A percentile compares a stretch with the other conserved stretches of the same genome.
Evolutionary conservation across 257 asterid species (phyloP).

Genomic region (Apocynum venetum): DNA sequence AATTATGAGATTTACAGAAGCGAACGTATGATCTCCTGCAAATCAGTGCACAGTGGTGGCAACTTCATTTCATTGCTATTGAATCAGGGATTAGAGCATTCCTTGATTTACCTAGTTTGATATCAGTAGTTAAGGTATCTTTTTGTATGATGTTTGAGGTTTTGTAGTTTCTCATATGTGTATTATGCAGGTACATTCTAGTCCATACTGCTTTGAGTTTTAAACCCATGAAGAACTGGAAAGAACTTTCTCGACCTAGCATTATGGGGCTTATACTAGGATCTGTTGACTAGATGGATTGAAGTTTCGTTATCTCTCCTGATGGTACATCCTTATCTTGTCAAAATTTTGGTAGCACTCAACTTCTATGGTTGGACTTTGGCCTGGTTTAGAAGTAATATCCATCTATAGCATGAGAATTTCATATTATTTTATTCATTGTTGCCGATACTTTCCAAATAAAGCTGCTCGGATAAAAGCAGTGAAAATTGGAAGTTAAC

Average conservation of each 20-base stretch:
- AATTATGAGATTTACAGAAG: background rate
- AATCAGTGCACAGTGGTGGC: background rate
- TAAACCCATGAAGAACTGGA: background rate
- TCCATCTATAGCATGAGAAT: too few relatives aligned
- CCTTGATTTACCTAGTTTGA: background rate
- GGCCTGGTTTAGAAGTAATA: constrained; percentile 4
- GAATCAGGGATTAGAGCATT: background rate
- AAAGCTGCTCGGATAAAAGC: background rate
- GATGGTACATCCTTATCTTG: background rate
- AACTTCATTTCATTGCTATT: background rate
- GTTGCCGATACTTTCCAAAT: background rate
- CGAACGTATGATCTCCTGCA: background rate
- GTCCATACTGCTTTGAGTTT: background rate
- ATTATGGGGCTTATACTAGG: background rate
- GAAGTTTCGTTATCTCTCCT: background rate
- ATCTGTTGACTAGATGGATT: background rate
- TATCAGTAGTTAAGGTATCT: background rate
- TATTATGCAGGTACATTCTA: background rate
- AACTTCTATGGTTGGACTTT: background rate
- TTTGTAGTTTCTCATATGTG: background rate
- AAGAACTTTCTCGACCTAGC: background rate
- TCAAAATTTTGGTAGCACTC: background rate
- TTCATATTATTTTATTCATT: background rate
- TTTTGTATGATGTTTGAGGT: background rate
- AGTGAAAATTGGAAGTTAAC: background rate